Evolutionary conservation across 73 alveolate species (phyloP).

Genomic region (Paramecium primaurelia): DNA sequence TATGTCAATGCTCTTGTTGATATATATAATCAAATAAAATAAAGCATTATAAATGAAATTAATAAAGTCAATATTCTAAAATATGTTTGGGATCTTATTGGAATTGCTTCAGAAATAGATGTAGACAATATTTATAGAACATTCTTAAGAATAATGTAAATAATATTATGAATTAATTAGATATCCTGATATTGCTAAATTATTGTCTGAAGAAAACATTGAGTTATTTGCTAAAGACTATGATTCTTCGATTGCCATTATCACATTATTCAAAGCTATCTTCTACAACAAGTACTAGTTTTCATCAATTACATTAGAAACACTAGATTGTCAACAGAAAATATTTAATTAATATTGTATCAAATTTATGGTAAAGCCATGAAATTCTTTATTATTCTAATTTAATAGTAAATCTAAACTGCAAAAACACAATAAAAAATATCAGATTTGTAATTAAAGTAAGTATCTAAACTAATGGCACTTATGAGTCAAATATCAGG

Average conservation of each 20-base stretch:
- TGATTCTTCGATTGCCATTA: not conserved
- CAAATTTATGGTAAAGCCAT: conserved; percentile 44
- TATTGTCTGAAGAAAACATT: not conserved
- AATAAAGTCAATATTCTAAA: not conserved
- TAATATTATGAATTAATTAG: not conserved
- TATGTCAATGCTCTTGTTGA: not conserved
- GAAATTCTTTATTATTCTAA: not conserved
- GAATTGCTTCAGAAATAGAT: conserved; percentile 3
- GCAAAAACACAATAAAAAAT: not conserved
- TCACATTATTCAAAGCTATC: not conserved
- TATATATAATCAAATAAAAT: not conserved
- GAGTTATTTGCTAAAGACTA: conserved; percentile 8
- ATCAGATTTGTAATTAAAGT: not conserved
- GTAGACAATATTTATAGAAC: not conserved
- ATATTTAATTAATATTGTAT: conserved; percentile 10
- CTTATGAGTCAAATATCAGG: not conserved
- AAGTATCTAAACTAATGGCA: not conserved
- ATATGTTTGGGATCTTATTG: conserved; percentile 37
- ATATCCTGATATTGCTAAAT: not conserved
- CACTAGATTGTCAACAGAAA: not conserved
- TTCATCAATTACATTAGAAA: not conserved
- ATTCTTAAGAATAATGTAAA: conserved; percentile 23
- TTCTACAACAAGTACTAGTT: not conserved
- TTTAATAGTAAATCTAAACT: not conserved
- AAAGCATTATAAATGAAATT: not conserved